Conservation (phyloP, 768 basidiomycete genomes). For the Xerocomellus chrysenteron region DNA sequence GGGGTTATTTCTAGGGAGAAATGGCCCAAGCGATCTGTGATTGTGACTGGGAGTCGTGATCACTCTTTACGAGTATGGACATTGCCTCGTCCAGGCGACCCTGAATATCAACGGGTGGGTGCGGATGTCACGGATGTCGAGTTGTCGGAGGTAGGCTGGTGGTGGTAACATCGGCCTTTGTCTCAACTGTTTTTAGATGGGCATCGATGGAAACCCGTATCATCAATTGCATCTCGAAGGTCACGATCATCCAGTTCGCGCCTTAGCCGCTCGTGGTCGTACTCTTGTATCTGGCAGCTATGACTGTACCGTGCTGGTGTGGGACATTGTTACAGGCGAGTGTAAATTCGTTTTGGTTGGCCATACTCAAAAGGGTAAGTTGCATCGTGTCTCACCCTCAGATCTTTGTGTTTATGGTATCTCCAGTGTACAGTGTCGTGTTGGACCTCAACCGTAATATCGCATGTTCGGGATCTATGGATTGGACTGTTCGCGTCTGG, state of each 20-base stretch:
- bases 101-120: constrained; percentile 69
- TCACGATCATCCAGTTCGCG: constrained; percentile 89
- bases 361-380: constrained; percentile 83
- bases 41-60: constrained; percentile 73
- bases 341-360: constrained; percentile 82
- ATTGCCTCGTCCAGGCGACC: constrained; percentile 65
- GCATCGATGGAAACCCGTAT: constrained; percentile 80
- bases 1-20: constrained; percentile 66
- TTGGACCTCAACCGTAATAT: constrained; percentile 83
- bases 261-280: constrained; percentile 86
- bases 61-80: constrained; percentile 67
- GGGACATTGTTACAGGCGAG: constrained; percentile 85
- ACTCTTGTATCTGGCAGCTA: constrained; percentile 95
- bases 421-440: constrained; percentile 90
- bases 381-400: constrained; percentile 25
- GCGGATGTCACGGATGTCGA: constrained; percentile 61
- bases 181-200: constrained; percentile 45
- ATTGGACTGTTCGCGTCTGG: constrained; percentile 96
- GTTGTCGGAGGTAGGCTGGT: constrained; percentile 44
- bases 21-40: constrained; percentile 67
- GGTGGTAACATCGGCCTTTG: not conserved
- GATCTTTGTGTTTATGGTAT: constrained; percentile 6
- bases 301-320: constrained; percentile 91
- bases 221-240: constrained; percentile 83
- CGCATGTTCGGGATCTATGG: constrained; percentile 97